A percentile compares a stretch with the other conserved stretches of the same genome.
phyloP scores from a whole-genome alignment of 2,329 filamentous ascomycete genomes.

The Trichoderma oligosporum region DNA sequence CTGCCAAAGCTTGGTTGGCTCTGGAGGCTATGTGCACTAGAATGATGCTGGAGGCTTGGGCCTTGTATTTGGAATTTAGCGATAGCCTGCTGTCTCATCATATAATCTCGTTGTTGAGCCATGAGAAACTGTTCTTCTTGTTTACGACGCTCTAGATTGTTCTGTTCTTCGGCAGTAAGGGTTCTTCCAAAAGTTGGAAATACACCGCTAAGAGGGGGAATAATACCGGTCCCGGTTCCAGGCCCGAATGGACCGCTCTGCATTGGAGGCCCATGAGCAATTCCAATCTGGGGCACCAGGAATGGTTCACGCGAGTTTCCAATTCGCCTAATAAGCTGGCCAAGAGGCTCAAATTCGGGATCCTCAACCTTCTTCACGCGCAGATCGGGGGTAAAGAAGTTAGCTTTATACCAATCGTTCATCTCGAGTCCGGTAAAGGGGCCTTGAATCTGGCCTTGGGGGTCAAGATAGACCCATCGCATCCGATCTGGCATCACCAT shows the following conservation, averaged over 20 bases:
- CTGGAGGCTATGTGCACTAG: slow-evolving; percentile 90
- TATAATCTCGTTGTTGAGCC: slow-evolving; percentile 90
- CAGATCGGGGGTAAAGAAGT: slow-evolving; percentile 92
- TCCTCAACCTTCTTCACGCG: slow-evolving; percentile 95
- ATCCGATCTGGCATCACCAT: slow-evolving; percentile 99
- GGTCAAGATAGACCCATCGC: slow-evolving; percentile 97
- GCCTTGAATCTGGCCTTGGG: slow-evolving; percentile 85
- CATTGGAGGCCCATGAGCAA: slow-evolving; percentile 76
- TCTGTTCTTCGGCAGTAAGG: slow-evolving; percentile 94
- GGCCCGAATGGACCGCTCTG: slow-evolving; percentile 48
- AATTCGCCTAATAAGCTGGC: slow-evolving; percentile 90
- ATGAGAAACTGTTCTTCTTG: slow-evolving; percentile 97
- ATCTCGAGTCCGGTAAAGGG: slow-evolving; percentile 96
- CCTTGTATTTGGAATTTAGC: slow-evolving; percentile 62
- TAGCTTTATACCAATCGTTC: slow-evolving; percentile 99
- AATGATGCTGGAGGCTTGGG: slow-evolving; percentile 75
- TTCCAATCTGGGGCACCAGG: slow-evolving; percentile 93
- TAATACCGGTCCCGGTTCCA: slow-evolving; percentile 56
- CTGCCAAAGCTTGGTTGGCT: slow-evolving; percentile 96
- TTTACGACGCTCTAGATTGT: slow-evolving; percentile 91
- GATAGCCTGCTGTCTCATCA: slow-evolving; percentile 79
- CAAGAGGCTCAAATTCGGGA: slow-evolving; percentile 87
- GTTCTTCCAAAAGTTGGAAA: slow-evolving; percentile 97
- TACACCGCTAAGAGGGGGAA: slow-evolving; percentile 85
- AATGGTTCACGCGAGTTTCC: slow-evolving; percentile 97